phyloP scores from a whole-genome alignment of 2,329 filamentous ascomycete genomes.

The Didymella exigua region DNA sequence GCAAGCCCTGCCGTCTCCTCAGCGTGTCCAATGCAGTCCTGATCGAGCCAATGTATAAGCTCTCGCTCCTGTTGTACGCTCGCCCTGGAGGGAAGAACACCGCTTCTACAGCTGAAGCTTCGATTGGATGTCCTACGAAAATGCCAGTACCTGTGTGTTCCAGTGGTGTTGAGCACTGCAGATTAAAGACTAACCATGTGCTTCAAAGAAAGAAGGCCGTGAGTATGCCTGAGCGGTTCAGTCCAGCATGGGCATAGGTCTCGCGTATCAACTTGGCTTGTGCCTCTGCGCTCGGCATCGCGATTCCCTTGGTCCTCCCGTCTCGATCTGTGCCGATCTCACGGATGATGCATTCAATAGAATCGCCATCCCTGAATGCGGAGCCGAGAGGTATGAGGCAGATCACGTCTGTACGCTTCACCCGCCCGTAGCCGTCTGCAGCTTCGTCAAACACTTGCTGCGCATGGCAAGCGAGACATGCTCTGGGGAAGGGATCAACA shows the following conservation, averaged over 20 bases:
- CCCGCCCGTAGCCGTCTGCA: constrained; percentile 67
- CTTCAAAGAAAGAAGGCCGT: constrained; percentile 31
- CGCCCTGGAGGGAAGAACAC: constrained; percentile 11
- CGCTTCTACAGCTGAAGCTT: constrained; percentile 25
- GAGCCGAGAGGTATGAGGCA: constrained; percentile 62
- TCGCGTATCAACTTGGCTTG: constrained; percentile 46
- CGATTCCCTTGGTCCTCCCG: constrained; percentile 55
- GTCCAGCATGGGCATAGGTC: constrained; percentile 45
- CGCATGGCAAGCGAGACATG: not conserved
- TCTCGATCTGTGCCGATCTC: constrained; percentile 53
- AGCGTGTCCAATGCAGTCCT: constrained; percentile 53
- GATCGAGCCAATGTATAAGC: constrained; percentile 29
- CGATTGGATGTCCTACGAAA: constrained; percentile 34
- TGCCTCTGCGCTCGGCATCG: constrained; percentile 43
- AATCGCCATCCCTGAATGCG: constrained; percentile 62
- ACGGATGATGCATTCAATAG: constrained; percentile 52
- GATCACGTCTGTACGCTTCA: constrained; percentile 47
- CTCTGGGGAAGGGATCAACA: not conserved
- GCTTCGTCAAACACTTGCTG: constrained; percentile 23
- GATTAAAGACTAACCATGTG: constrained; percentile 1
- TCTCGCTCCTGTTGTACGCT: not conserved
- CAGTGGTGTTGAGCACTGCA: not conserved
- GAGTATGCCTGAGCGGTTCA: constrained; percentile 28
- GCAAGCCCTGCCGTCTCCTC: constrained; percentile 50
- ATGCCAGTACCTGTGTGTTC: constrained; percentile 21